Evolutionary conservation across 352 stramenopile species (phyloP), one percentile per base, ranked within the genome.

Genomic region (Phytophthora constricta): DNA sequence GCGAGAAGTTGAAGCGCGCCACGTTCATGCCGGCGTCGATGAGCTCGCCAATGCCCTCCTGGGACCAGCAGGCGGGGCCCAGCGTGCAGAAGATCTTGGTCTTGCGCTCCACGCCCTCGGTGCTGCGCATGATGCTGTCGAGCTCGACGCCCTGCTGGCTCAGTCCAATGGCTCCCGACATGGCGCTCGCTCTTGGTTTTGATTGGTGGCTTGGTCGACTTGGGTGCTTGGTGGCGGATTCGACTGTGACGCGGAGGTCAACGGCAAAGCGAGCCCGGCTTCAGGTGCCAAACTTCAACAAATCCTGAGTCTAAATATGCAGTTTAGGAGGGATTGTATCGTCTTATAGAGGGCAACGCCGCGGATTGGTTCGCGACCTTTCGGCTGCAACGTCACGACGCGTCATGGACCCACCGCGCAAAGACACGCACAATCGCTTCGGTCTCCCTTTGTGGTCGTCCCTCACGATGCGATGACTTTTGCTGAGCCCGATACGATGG

Each of bases 1-100:
- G 98, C 42, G 95, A 99, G 80, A 99, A 99, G 80, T 99, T 99
- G 58, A 99, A 89, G 46, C 98, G 89, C 68, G 98, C 98, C 16
- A 99, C 88, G 67, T 96, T 97, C 94, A 99, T 98, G 64, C 97
- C 97, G 48, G 80, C 82, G 62, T 93, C 86, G 49, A 93, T 90
- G 41, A 93, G 77, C 54, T 95, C 66, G 20, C 96, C 95, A 26
- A 99, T 83, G 41, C 76, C 95, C 19, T 97, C 91, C 34, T 99
- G 93, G 20, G 91, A 92, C 96, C 97, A 99, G 62, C 87, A 97
- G 22, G 90, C 73, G 8, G 92, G 92, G 26, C 92, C 92, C 28
- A 98, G 76, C 19, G 92, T 97, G 63, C 90, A 97, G 43, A 98
- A 82, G 70, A 98, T 97, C 75, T 97, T 97, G 61, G 92, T 97